Base-by-base conservation (phyloP, 371 early-diverging fungal genomes). In the Lichtheimia corymbifera region DNA sequence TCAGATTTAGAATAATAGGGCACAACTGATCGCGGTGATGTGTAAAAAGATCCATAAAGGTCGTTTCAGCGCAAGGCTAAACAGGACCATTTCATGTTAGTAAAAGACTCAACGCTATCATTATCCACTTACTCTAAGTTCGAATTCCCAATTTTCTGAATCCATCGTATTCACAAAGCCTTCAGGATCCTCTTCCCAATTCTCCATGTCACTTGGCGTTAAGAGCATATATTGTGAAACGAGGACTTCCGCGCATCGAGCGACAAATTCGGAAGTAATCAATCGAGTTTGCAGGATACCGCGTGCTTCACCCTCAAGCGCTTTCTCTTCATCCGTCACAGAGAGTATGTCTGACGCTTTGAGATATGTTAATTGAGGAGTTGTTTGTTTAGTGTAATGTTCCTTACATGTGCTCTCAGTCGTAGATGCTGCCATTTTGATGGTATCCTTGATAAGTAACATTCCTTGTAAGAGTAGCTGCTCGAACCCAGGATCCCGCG, bases 141-240 rank as follows among this genome's bases (percentile, higher is more conserved):
- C 90, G 71, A 85, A 94, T 63, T 88, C 91, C 92, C 93, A 95
- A 47, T 91, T 88, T 64, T 95, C 95, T 11, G 91, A 82, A 58
- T 92, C 93, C 18, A 92, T 87, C 14, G 88, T 87, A 45, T 83
- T 77, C 11, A 91, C 73, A 89, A 92, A 97, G 3, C 81, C 85
- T 74, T 97, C 96, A 5, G 96, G 94, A 64, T 91, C 92, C 2
- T 90, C 87, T 52, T 91, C 88, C 96, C 95, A 96, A 66, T 74
- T 73, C 25, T 74, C 80, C 59, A 94, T 70, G 68, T 96, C 96
- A 11, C 72, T 79, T 0, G 82, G 77, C 18, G 82, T 82, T 28
- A 94, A 68, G 9, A 86, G 72, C 76, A 97, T 79, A 58, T 93
- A 95, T 58, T 87, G 82, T 5, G 88, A 79, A 28, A 96, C 83